Base-by-base conservation (phyloP, 495 filamentous ascomycete species). In the Aspergillus coremiiformis region DNA sequence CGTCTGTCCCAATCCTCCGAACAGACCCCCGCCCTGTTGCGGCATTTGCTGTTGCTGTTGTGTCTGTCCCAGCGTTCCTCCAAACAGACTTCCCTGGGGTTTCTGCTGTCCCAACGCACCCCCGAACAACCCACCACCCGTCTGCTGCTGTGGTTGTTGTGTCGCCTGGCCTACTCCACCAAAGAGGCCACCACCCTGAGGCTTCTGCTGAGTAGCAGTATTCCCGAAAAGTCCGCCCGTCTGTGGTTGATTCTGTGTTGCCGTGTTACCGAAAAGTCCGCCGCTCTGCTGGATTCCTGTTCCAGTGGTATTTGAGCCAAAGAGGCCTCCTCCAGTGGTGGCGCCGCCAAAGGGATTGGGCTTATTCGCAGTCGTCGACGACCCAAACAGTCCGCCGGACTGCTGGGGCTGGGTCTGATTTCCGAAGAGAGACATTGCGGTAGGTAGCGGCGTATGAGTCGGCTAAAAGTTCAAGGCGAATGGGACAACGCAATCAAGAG, bases 351-450 rank as follows among this genome's bases (percentile, higher is more conserved):
- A 75, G 23, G 64, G 54, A 51, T 59, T 73, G 26, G 64, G 56
- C 52, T 71, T 74, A 51, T 58, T 65, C 6, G 64, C 63, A 3
- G 61, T 7, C 64, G 49, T 73, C 49, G 52, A 39, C 22, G 33
- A 41, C 37, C 39, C 54, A 37, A 66, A 60, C 42, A 57, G 47
- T 20, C 54, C 47, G 22, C 56, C 49, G 12, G 48, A 17, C 46
- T 67, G 51, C 37, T 56, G 61, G 54, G 46, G 32, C 39, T 47
- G 44, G 4, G 41, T 19, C 23, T 52, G 52, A 27, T 49, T 47
- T 30, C 71, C 68, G 49, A 78, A 75, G n/a, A 74, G 62, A 26
- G 72, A 72, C 55, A 65, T 70, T 24, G 49, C 59, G 26, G 23
- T 29, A 35, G 17, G 29, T 32, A 35, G 12, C 19, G 51, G 26